Evolutionary conservation across 257 asterid genomes (phyloP), one percentile per base, ranked within the genome.

Genomic region (Jacaranda mimosifolia): DNA sequence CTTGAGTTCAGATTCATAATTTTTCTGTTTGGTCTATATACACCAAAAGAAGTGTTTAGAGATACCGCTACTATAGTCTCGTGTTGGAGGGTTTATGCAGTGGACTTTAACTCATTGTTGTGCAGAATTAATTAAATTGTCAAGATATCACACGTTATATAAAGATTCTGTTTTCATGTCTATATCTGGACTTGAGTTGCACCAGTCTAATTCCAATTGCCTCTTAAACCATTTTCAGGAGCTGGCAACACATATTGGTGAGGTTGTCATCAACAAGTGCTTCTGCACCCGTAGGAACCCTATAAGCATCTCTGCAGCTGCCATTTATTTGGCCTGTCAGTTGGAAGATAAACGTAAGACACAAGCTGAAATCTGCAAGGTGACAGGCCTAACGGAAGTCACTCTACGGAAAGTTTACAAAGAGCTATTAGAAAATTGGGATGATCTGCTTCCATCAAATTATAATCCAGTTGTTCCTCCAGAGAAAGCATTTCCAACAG

Each of bases 201-300:
- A 18, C 72, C 39, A 52, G 32, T 64, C 45, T 43, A 14, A 51
- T 72, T 36, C 18, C 13, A 69, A 45, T 39, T 63, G 36, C 57
- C 45, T 9, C 57, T 49, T 70, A 26, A 17, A 63, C 55, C 19
- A 12, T 70, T 82, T 76, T 60, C 88, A 94, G 99, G 99, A 93
- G 88, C 88, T 95, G 85, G 99, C 99, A 15, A 95, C 99, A 19
- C 98, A 95, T 85, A 95, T 95, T 17, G 99, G 99, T 3, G 99
- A 95, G 76, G 99, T 95, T 0, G 98, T 93, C 56, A 93, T 95
- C 86, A 93, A 93, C 86, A 93, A 95, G 80, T 95, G 99, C 85
- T 95, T 95, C 82, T 95, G 99, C 90, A 95, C 99, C 8, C 94
- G 98, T 19, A 75, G 99, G 82, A 95, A 95, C 85, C 99, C 99